Evolutionary conservation across 148 eudicot species (phyloP).

Genomic region (Rheum nobile): DNA sequence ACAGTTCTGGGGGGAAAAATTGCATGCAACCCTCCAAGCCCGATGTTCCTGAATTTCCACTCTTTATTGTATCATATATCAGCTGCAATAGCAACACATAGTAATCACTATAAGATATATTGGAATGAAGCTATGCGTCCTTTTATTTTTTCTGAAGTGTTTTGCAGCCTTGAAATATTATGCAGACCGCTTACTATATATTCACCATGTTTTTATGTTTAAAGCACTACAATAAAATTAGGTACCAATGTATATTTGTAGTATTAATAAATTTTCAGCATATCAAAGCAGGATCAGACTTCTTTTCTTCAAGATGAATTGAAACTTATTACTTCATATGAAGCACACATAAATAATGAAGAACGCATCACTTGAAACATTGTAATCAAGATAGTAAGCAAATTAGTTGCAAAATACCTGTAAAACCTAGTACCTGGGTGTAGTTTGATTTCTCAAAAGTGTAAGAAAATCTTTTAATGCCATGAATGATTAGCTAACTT

Average conservation of each 20-base stretch:
- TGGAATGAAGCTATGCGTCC: background rate
- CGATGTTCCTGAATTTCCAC: conserved; percentile 74
- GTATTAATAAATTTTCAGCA: background rate
- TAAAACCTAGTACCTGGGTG: too few relatives aligned
- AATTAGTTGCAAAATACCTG: too few relatives aligned
- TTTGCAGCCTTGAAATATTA: background rate
- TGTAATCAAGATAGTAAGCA: too few relatives aligned
- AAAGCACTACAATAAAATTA: background rate
- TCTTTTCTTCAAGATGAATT: background rate
- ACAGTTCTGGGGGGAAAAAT: conserved; percentile 83
- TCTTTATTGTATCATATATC: conserved; percentile 81
- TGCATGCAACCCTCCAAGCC: conserved; percentile 86
- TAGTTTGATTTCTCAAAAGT: too few relatives aligned
- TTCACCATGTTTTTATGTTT: background rate
- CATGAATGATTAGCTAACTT: too few relatives aligned
- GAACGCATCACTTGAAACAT: background rate
- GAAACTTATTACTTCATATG: background rate
- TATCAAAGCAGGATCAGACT: background rate
- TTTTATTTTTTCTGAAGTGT: background rate
- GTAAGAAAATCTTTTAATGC: too few relatives aligned
- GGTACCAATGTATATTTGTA: background rate
- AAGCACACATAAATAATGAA: background rate
- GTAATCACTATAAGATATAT: conserved; percentile 10
- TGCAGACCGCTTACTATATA: background rate
- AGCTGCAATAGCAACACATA: conserved; percentile 50